Evolutionary conservation across 306 rosid species (phyloP).

Genomic region (Dalbergia cochinchinensis): DNA sequence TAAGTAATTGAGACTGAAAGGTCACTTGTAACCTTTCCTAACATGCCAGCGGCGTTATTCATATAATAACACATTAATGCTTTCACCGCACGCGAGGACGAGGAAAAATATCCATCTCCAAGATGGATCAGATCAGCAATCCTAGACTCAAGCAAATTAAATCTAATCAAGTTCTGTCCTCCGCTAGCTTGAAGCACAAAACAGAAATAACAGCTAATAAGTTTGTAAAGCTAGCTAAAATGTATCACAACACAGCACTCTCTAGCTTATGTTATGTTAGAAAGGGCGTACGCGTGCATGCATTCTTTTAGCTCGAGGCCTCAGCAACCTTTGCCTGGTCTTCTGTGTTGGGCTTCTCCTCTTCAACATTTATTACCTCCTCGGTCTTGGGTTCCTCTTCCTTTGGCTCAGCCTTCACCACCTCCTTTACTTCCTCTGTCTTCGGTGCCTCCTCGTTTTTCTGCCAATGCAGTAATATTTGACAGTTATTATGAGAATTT

Average conservation of each 20-base stretch:
- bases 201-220: slow-evolving; percentile 15
- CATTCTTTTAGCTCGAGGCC: neutral
- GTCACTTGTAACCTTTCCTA: neutral
- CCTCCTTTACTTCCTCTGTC: slow-evolving; percentile 33
- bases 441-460: slow-evolving; percentile 31
- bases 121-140: slow-evolving; percentile 18
- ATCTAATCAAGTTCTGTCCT: neutral
- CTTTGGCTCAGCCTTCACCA: slow-evolving; percentile 23
- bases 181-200: neutral
- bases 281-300: too few species aligned
- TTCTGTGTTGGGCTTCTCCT: slow-evolving; percentile 40
- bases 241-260: neutral
- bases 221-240: neutral
- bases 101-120: neutral
- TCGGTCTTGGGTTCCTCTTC: neutral
- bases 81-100: neutral
- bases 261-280: neutral
- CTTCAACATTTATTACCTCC: slow-evolving; percentile 31
- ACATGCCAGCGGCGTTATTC: neutral
- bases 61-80: neutral
- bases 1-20: neutral
- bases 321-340: neutral
- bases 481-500: neutral
- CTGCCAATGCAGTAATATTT: slow-evolving; percentile 27
- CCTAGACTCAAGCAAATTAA: slow-evolving; percentile 39